phyloP scores from a whole-genome alignment of 345 rosid species.

The Bruguiera parviflora region DNA sequence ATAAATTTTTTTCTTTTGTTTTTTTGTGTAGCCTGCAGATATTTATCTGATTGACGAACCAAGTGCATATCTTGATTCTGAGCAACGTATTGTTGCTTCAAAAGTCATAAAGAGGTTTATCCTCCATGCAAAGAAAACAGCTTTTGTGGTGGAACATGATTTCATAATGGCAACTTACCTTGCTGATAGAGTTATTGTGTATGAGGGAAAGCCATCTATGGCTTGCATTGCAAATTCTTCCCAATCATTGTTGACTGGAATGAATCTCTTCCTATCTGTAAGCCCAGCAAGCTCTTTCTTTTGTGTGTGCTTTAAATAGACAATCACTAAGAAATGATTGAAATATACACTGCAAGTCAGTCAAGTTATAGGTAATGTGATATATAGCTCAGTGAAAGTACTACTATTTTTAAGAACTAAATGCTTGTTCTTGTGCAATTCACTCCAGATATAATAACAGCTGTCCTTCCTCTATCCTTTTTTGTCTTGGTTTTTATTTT shows the following conservation, averaged over 20 bases:
- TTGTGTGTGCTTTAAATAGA: background rate
- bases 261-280: conserved; percentile 97
- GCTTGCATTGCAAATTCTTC: conserved; percentile 86
- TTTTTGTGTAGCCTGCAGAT: conserved; percentile 80
- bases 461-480: no score
- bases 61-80: conserved; percentile 98
- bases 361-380: no score
- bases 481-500: no score
- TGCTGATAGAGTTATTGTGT: conserved; percentile 90
- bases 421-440: no score
- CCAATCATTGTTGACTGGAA: conserved; percentile 89
- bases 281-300: conserved; percentile 26
- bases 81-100: conserved; percentile 97
- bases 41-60: conserved; percentile 97
- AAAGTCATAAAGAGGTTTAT: conserved; percentile 97
- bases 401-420: no score
- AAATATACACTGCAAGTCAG: no score
- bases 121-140: conserved; percentile 97
- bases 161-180: conserved; percentile 95
- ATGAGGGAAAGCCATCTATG: conserved; percentile 82
- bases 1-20: no score
- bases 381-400: no score
- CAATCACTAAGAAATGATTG: no score
- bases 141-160: conserved; percentile 97
- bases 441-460: no score